Percentiles rank a stretch among this genome's conserved stretches.
phyloP scores from a whole-genome alignment of 2,329 filamentous ascomycete genomes.

The Sporothrix variecibatus region DNA sequence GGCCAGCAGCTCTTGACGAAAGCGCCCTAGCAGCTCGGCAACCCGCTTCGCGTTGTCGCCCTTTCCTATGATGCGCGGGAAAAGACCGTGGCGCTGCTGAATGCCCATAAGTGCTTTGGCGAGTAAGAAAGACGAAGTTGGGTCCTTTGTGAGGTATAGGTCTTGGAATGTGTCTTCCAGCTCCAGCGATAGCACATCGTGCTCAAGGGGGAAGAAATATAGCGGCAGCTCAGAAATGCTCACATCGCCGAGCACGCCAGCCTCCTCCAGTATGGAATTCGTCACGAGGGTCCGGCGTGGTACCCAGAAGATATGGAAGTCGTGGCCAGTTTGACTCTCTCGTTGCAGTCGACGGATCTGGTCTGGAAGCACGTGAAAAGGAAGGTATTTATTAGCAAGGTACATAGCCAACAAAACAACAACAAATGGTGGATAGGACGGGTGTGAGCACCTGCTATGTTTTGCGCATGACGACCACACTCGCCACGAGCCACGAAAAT shows the following conservation, averaged over 20 bases:
- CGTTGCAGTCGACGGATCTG: slow-evolving; percentile 89
- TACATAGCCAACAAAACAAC: background rate
- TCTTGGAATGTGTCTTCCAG: slow-evolving; percentile 84
- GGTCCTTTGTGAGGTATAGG: slow-evolving; percentile 86
- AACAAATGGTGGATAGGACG: background rate
- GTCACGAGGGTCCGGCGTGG: slow-evolving; percentile 89
- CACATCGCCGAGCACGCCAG: slow-evolving; percentile 88
- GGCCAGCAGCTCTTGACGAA: slow-evolving; percentile 85
- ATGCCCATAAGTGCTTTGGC: slow-evolving; percentile 93
- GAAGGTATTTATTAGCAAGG: background rate
- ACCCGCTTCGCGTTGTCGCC: slow-evolving; percentile 90
- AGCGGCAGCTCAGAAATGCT: slow-evolving; percentile 85
- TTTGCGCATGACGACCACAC: slow-evolving; percentile 77
- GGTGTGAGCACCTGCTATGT: slow-evolving; percentile 73
- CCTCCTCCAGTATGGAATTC: slow-evolving; percentile 88
- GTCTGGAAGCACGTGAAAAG: slow-evolving; percentile 53
- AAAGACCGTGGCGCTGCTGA: slow-evolving; percentile 87
- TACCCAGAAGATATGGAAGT: slow-evolving; percentile 96
- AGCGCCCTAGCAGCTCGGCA: slow-evolving; percentile 81
- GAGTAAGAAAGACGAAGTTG: slow-evolving; percentile 84
- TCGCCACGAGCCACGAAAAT: slow-evolving; percentile 92
- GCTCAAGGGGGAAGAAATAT: slow-evolving; percentile 87
- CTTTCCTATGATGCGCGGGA: slow-evolving; percentile 92
- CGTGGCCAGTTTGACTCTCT: slow-evolving; percentile 86
- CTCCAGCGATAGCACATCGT: slow-evolving; percentile 88